Evolutionary conservation across 2,329 filamentous ascomycete species (phyloP).

Genomic region (Mycogone perniciosa): DNA sequence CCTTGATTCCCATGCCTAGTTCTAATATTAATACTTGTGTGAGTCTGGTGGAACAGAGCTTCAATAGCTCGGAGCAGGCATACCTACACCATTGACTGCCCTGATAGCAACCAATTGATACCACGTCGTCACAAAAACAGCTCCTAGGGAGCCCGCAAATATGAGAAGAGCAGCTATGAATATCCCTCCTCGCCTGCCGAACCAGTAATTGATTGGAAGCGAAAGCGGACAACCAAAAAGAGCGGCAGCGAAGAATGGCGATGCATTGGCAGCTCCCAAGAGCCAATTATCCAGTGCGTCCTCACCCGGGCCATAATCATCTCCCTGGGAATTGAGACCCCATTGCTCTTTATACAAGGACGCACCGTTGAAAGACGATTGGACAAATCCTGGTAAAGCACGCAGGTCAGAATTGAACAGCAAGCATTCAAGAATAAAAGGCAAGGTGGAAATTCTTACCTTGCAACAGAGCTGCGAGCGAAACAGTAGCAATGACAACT

Average conservation of each 20-base stretch:
- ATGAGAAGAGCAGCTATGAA: constrained; percentile 33
- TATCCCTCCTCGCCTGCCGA: constrained; percentile 36
- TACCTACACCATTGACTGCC: constrained; percentile 34
- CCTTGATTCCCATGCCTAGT: constrained; percentile 42
- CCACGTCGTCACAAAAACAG: constrained; percentile 30
- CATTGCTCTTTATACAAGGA: constrained; percentile 25
- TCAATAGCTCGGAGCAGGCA: constrained; percentile 10
- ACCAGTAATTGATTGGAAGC: constrained; percentile 35
- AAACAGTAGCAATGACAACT: constrained; percentile 36
- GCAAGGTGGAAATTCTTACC: constrained; percentile 9
- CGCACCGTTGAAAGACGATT: constrained; percentile 38
- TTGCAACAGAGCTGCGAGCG: constrained; percentile 38
- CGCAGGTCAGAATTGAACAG: not conserved
- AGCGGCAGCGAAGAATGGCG: constrained; percentile 35
- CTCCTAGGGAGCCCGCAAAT: constrained; percentile 32
- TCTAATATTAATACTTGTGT: not conserved
- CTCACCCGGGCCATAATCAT: not conserved
- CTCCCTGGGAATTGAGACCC: constrained; percentile 13
- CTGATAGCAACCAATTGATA: constrained; percentile 28
- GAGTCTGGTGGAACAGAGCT: constrained; percentile 13
- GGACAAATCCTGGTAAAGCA: constrained; percentile 30
- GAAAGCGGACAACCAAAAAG: constrained; percentile 33
- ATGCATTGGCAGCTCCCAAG: constrained; percentile 34
- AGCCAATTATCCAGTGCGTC: constrained; percentile 27
- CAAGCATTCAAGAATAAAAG: not conserved